A percentile compares a stretch with the other conserved stretches of the same genome.
phyloP scores from a whole-genome alignment of 176 grass and related monocot species.

The Rhipidocladum racemiflorum region DNA sequence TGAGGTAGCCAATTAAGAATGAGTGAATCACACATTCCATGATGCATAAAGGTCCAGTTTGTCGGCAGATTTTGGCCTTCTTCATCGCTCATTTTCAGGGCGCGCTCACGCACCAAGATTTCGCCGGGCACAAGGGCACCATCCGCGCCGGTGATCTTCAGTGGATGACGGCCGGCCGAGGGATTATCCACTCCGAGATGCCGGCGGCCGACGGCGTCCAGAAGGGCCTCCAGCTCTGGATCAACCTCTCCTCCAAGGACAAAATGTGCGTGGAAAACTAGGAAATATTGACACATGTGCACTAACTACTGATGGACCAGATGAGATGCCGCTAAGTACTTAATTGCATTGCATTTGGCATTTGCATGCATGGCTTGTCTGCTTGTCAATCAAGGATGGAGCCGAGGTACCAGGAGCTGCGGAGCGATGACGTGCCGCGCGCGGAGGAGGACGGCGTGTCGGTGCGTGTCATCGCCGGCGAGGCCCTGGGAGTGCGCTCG shows the following conservation, averaged over 20 bases:
- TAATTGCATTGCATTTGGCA: too few relatives aligned
- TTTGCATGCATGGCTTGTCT: too few relatives aligned
- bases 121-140: constrained; percentile 78
- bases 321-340: too few relatives aligned
- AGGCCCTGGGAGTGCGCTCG: constrained; percentile 48
- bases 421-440: constrained; percentile 65
- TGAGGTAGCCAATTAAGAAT: constrained; percentile 27
- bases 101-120: constrained; percentile 75
- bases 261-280: constrained; percentile 54
- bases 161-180: constrained; percentile 86
- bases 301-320: too few relatives aligned
- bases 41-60: too few relatives aligned
- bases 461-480: constrained; percentile 39
- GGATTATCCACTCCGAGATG: constrained; percentile 88
- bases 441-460: constrained; percentile 53
- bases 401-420: constrained; percentile 72
- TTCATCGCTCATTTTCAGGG: constrained; percentile 35
- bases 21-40: too few relatives aligned
- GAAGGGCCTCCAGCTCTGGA: constrained; percentile 85
- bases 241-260: constrained; percentile 83
- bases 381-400: constrained; percentile 49
- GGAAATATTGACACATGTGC: too few relatives aligned
- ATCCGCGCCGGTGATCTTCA: constrained; percentile 32
- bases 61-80: too few relatives aligned
- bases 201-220: constrained; percentile 53